A percentile compares a stretch with the other conserved stretches of the same genome.
phyloP scores from a whole-genome alignment of 2,329 filamentous ascomycete species.

The Phialocephala sp. region DNA sequence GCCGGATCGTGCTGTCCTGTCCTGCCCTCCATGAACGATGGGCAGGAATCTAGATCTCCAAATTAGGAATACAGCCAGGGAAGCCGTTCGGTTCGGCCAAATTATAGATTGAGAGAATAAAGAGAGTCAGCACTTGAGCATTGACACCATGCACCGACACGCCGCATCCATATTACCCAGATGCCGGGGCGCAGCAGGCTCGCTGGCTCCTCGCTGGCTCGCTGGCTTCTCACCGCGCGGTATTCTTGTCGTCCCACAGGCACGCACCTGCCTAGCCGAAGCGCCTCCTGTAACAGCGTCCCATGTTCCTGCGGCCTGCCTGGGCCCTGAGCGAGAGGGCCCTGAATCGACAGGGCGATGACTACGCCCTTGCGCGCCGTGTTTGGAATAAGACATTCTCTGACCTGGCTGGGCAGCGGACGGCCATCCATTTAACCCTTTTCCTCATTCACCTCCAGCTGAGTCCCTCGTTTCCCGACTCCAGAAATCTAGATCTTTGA shows the following conservation, averaged over 20 bases:
- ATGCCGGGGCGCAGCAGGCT: too few species aligned
- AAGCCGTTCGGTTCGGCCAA: too few species aligned
- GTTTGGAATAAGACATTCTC: slow-evolving; percentile 8
- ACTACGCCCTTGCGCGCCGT: background rate
- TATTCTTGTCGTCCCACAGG: background rate
- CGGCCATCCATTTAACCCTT: too few species aligned
- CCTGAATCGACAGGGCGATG: background rate
- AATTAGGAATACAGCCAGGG: too few species aligned
- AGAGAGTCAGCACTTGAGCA: background rate
- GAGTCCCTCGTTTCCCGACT: background rate
- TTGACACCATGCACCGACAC: background rate
- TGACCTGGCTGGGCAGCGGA: background rate
- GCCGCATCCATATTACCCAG: too few species aligned
- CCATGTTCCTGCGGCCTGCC: background rate
- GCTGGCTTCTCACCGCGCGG: background rate
- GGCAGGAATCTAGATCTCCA: too few species aligned
- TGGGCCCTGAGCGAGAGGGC: too few species aligned
- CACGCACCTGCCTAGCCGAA: background rate
- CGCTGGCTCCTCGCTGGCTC: background rate
- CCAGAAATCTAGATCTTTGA: background rate
- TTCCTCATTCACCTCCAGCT: background rate
- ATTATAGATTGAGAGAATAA: too few species aligned
- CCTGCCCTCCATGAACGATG: too few species aligned
- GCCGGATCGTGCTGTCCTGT: background rate
- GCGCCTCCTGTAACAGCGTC: slow-evolving; percentile 14